Conservation (phyloP, 2,329 filamentous ascomycete species). For the Gremmenia infestans region DNA sequence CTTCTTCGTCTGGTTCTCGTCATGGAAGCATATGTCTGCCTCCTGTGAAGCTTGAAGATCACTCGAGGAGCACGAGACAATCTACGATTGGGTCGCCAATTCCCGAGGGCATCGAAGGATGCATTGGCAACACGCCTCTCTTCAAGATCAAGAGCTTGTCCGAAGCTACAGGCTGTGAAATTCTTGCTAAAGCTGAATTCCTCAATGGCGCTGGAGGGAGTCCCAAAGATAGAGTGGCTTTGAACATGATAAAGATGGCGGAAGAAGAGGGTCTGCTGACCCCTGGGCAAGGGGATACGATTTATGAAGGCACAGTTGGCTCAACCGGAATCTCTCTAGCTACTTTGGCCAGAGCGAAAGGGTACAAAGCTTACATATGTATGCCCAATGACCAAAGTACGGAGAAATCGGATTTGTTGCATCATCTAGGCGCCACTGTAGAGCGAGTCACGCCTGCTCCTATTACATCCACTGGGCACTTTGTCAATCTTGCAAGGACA, state of each 20-base stretch:
- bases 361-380: conserved; percentile 91
- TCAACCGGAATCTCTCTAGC: conserved; percentile 95
- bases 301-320: conserved; percentile 96
- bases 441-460: conserved; percentile 86
- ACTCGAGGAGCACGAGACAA: conserved; percentile 38
- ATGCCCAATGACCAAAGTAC: conserved; percentile 89
- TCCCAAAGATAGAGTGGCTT: conserved; percentile 90
- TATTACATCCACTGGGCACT: conserved; percentile 90
- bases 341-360: conserved; percentile 78
- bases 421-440: conserved; percentile 86
- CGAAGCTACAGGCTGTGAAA: conserved; percentile 79
- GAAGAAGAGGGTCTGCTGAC: conserved; percentile 71
- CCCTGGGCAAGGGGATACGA: conserved; percentile 81
- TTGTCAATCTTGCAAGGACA: conserved; percentile 82
- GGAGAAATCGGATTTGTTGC: conserved; percentile 85
- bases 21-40: conserved; percentile 28
- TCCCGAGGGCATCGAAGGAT: conserved; percentile 78
- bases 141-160: conserved; percentile 82
- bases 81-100: conserved; percentile 37
- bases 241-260: conserved; percentile 80
- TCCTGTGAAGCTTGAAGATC: conserved; percentile 52
- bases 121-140: conserved; percentile 90
- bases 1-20: conserved; percentile 17
- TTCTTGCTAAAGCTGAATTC: conserved; percentile 93
- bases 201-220: conserved; percentile 91